Evolutionary conservation across 192 early-diverging fungal genomes (phyloP), one percentile per base, ranked within the genome.

Genomic region (Anaeromyces robustus): DNA sequence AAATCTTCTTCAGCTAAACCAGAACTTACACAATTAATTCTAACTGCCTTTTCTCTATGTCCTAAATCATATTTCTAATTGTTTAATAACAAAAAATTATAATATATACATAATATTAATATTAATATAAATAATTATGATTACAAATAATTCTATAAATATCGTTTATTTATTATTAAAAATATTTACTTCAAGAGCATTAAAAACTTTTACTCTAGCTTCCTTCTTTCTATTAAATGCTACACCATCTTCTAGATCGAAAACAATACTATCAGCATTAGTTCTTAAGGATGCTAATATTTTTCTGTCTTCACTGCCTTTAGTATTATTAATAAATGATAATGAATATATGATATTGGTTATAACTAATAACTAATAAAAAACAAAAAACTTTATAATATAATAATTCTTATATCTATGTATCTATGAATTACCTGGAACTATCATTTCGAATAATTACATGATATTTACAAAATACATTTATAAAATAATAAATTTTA

Each of bases 241-340:
- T 1, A 98, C 97, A 28, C 94, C 92, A 85, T 98, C 97, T 81
- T 98, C 97, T 5, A 98, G 87, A 82, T 98, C 97, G 81, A 95
- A 96, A 37, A 96, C 93, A 29, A 96, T 85, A 82, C 92, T 93
- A 85, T 98, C 97, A 30, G 28, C 41, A 77, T 78, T 31, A 4
- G 92, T 82, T 9, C 86, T 84, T 12, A 93, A 85, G 14, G 95
- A 95, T 34, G 92, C 94, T 78, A 89, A 88, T 30, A 98, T 86
- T 82, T 96, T 97, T 82, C 95, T 90, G 80, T 94, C 93, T 77
- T 97, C 96, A 84, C 95, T 96, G 82, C 92, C 92, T 29, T 26
- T 68, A 68, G 9, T n/a, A 22, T 68, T n/a, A 28, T 4, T 26
- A 11, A n/a, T 22, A 11, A 26, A 68, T 52, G 2, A 22, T 52